These are phyloP conservation scores for Fusarium duplospermum DNA, from an alignment of 2,329 filamentous ascomycete species.

Conservation along the genomic window DNA sequence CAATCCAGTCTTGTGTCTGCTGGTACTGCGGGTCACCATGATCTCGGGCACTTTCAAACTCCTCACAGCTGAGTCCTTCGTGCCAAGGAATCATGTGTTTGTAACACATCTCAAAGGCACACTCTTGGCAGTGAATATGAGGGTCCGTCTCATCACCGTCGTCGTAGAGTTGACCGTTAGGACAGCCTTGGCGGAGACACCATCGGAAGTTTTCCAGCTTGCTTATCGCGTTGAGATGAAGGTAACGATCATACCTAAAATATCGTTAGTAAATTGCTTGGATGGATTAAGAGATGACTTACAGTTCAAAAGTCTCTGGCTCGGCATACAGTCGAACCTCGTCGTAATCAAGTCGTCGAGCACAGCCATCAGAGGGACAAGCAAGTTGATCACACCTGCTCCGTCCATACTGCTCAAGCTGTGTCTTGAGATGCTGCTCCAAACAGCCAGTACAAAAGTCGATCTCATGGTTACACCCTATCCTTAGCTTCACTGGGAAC, in stretches of 20 bases:
- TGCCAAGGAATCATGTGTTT: slow-evolving; percentile 20
- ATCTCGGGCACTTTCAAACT: not conserved
- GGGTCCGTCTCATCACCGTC: not conserved
- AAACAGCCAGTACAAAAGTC: slow-evolving; percentile 15
- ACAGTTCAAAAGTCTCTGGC: slow-evolving; percentile 4
- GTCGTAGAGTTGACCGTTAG: slow-evolving; percentile 17
- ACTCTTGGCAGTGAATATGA: slow-evolving; percentile 12
- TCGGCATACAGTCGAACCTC: slow-evolving; percentile 17
- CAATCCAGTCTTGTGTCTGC: slow-evolving; percentile 6
- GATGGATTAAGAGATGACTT: not conserved
- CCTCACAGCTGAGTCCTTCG: not conserved
- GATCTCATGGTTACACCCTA: slow-evolving; percentile 8
- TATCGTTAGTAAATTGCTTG: not conserved
- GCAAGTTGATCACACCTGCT: slow-evolving; percentile 11
- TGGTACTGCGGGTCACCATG: not conserved
- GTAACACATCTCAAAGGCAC: slow-evolving; percentile 17
- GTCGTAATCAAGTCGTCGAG: slow-evolving; percentile 2
- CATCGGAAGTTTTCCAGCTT: slow-evolving; percentile 11
- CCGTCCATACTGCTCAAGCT: slow-evolving; percentile 15
- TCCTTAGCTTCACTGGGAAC: slow-evolving; percentile 11
- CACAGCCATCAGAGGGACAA: slow-evolving; percentile 1
- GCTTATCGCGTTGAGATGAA: slow-evolving; percentile 14
- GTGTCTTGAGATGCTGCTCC: not conserved
- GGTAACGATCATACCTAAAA: slow-evolving; percentile 18
- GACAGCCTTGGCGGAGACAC: slow-evolving; percentile 12